Evolutionary conservation across 2,329 filamentous ascomycete species (phyloP), one percentile per base, ranked within the genome.

Genomic region (Clonostachys solani): DNA sequence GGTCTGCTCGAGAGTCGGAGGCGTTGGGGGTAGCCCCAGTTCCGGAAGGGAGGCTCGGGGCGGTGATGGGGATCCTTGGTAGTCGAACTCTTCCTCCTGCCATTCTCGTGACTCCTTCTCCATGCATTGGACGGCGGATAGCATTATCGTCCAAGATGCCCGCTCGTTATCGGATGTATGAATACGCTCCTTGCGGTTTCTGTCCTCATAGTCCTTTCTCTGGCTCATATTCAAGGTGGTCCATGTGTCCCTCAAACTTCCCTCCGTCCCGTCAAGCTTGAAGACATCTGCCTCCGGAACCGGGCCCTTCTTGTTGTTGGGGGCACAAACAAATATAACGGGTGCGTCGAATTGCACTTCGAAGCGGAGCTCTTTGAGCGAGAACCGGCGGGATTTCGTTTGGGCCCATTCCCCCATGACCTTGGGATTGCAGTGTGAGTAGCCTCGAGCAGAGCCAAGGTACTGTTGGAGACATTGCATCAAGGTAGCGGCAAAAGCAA

Each of bases 91-190:
- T 0, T 47, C 29, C 7, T 55, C 18, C 48, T 75, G 70, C 78
- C 78, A 81, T 4, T 58, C 50, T n/a, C 61, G 55, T 5, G 77
- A 80, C 15, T 69, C 62, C 1, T 54, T 47, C 54, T 81, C 78
- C 68, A 79, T 76, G 15, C 58, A 56, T 47, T 81, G 77, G 0
- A 80, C 55, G 12, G 72, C 67, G 5, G 68, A 69, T n/a, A 81
- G 63, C 12, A 81, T 59, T 7, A 67, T 66, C 5, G 76, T 65
- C 78, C 78, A 81, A 1, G 77, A 78, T 4, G 74, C 74, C n/a
- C 70, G 61, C 55, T 81, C 78, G 47, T 79, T 78, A 52, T 81
- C 75, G 6, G 77, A 74, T 3, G 78, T 81, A 50, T 78, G 75
- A 1, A 81, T 66, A 44, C 62, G 56, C 50, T 67, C 54, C 52